Evolutionary conservation across 768 basidiomycete genomes (phyloP).

Genomic region (Tricholoma hemisulphureum): DNA sequence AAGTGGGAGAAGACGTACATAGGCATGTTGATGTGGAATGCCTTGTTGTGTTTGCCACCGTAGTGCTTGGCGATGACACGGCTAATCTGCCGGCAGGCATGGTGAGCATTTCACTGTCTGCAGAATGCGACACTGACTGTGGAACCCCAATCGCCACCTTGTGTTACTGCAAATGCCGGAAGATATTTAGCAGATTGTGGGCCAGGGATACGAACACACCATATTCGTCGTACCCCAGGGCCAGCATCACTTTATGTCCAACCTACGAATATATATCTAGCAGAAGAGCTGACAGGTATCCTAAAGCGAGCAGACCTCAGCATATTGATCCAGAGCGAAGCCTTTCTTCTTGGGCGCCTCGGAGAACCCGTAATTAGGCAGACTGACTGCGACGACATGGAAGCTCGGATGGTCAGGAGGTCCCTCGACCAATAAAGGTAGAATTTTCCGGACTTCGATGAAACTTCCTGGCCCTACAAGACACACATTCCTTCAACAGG

Average conservation of each 20-base stretch:
- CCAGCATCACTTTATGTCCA: constrained; percentile 47
- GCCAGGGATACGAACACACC: constrained; percentile 24
- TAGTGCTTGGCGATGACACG: constrained; percentile 27
- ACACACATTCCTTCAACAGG: background rate
- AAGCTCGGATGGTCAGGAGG: constrained; percentile 52
- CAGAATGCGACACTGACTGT: background rate
- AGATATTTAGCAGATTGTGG: background rate
- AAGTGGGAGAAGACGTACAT: constrained; percentile 20
- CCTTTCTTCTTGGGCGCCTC: constrained; percentile 53
- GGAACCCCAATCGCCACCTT: constrained; percentile 52
- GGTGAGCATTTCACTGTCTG: background rate
- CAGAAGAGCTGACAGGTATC: too few relatives aligned
- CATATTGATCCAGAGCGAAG: constrained; percentile 48
- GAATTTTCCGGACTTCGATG: constrained; percentile 53
- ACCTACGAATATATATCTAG: constrained; percentile 26
- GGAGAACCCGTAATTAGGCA: constrained; percentile 65
- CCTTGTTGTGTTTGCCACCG: constrained; percentile 42
- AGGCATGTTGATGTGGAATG: constrained; percentile 49
- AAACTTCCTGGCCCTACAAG: constrained; percentile 59
- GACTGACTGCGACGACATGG: constrained; percentile 57
- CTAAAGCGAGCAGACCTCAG: constrained; percentile 30
- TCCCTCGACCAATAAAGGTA: constrained; percentile 47
- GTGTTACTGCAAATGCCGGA: constrained; percentile 34
- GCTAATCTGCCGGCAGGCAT: constrained; percentile 18
- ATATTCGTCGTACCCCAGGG: constrained; percentile 47